Base-by-base conservation (phyloP, 2,329 filamentous ascomycete genomes). In the Chrysoporthe deuterocubensis region DNA sequence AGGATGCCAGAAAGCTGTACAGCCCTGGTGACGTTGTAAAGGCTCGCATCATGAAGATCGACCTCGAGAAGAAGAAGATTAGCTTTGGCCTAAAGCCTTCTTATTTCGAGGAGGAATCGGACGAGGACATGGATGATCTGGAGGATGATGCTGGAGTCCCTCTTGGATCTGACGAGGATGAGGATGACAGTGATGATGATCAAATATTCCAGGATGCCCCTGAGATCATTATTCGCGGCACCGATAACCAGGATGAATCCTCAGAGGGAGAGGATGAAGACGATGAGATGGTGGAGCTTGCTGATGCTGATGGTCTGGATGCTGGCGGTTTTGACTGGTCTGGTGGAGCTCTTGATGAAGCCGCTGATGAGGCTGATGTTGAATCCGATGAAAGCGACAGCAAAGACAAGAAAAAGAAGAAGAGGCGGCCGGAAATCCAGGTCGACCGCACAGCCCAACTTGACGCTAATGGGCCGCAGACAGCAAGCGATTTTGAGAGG, bases 51-150 rank as follows among this genome's bases (percentile, higher is more conserved):
- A 79, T 98, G 62, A 92, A 90, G 74, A 83, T 99, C 61, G 90
- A 98, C 72, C 74, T 81, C 4, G 84, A 90, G 72, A 91, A 92
- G 78, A 90, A 90, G 77, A 90, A 91, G 73, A 90, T 99, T 73
- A 97, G 88, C 73, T 93, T 99, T 74, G 93, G 94, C 1, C 82
- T 99, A 69, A 99, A 98, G 81, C 93, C 96, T 48, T 96, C 93
- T 11, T 93, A 97, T 75, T 95, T 99, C 74, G 88, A 90, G 68
- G 84, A 88, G 65, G 81, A 81, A 37, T 87, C 85, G 26, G 85
- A 83, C 34, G 85, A 85, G 65, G 76, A 75, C 26, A 76, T 78
- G 64, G 76, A 78, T 18, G 77, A 76, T 26, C 81, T 82, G 37
- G 57, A 60, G 14, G 79, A 80, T 18, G 83, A 84, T 6, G 82